phyloP scores from a whole-genome alignment of 1,284 basidiomycete genomes.

The Rhodotorula sp. region DNA sequence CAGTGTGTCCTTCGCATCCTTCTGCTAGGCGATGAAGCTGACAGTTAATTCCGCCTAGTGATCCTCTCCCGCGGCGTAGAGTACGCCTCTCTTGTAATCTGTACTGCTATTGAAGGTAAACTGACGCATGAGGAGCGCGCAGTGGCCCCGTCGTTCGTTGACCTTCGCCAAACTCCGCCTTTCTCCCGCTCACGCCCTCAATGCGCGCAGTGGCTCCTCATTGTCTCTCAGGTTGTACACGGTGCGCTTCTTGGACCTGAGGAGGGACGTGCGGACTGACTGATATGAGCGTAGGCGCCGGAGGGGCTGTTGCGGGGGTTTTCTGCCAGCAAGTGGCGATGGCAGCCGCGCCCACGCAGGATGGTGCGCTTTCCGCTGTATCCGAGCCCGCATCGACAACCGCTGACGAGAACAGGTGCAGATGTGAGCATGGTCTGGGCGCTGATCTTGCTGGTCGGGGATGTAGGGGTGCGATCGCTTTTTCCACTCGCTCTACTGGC shows the following conservation, averaged over 20 bases:
- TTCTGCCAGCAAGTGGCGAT: background rate
- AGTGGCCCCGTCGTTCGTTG: background rate
- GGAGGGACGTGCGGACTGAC: background rate
- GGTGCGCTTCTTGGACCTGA: background rate
- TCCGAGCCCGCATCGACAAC: background rate
- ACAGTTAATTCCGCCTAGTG: background rate
- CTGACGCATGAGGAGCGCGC: background rate
- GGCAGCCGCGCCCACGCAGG: background rate
- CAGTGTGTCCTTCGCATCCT: background rate
- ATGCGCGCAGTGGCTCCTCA: background rate
- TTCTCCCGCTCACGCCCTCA: background rate
- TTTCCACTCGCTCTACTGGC: rapidly evolving
- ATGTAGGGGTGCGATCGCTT: background rate
- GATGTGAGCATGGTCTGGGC: background rate
- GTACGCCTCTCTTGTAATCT: background rate
- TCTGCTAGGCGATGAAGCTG: too few species aligned
- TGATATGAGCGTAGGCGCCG: background rate
- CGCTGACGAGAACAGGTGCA: background rate
- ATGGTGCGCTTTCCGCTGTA: background rate
- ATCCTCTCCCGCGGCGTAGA: background rate
- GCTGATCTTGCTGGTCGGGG: background rate
- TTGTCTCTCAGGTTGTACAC: background rate
- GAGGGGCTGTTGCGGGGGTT: background rate
- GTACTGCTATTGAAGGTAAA: background rate
- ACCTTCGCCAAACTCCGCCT: background rate